phyloP scores from a whole-genome alignment of 352 stramenopile species.

The Lagenidium sp. region DNA sequence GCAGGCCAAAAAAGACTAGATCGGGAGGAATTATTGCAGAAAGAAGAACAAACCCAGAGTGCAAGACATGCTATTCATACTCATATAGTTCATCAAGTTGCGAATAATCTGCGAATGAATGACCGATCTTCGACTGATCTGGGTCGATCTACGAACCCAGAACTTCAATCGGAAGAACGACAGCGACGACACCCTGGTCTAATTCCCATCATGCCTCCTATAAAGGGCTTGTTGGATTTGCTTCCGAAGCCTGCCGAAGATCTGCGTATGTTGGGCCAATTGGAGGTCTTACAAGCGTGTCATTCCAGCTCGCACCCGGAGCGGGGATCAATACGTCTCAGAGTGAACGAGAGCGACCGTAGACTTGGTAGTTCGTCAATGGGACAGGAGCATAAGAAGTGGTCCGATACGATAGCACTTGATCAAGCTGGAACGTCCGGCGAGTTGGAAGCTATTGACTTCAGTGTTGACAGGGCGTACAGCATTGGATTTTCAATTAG shows the following conservation, averaged over 20 bases:
- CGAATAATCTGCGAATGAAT: no score
- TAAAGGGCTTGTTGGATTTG: conserved; percentile 78
- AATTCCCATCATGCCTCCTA: conserved; percentile 68
- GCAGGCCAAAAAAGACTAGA: conserved; percentile 10
- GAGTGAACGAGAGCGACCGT: conserved; percentile 47
- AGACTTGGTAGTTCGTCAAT: conserved; percentile 28
- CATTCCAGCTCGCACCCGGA: conserved; percentile 63
- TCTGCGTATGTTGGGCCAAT: conserved; percentile 37
- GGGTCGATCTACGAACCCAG: no score
- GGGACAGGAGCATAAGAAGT: conserved; percentile 66
- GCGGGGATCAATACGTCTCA: conserved; percentile 60
- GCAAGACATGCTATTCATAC: conserved; percentile 34
- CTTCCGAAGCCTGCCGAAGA: conserved; percentile 67
- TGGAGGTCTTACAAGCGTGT: conserved; percentile 76
- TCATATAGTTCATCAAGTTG: conserved; percentile 49
- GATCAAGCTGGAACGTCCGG: conserved; percentile 70
- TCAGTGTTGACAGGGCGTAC: conserved; percentile 47
- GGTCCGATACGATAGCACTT: conserved; percentile 60
- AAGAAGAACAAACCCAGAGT: conserved; percentile 40
- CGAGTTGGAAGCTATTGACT: conserved; percentile 65
- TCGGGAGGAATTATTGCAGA: conserved; percentile 29
- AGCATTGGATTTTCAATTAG: conserved; percentile 79
- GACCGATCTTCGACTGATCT: no score
- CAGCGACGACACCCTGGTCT: conserved; percentile 58
- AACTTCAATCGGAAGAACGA: conserved; percentile 21